Evolutionary conservation across 2,329 filamentous ascomycete genomes (phyloP), one percentile per base, ranked within the genome.

Genomic region (Pseudogymnoascus sp.): DNA sequence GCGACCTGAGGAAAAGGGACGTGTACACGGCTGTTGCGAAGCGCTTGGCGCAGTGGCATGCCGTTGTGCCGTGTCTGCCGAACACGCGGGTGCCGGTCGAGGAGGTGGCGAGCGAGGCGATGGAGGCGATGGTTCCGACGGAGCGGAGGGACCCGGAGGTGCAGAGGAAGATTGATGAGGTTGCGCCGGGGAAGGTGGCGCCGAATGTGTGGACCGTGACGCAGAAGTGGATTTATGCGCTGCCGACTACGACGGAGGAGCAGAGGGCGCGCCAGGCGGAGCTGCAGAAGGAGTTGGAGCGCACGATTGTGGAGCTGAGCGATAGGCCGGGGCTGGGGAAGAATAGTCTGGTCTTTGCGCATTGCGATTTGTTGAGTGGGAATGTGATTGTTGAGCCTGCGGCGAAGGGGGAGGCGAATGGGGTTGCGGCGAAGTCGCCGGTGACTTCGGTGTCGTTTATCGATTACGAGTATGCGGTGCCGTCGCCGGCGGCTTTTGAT

Each of bases 381-480:
- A 99, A 99, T 74, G 90, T 99, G 68, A 97, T 99, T 71, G 85
- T 97, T 67, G 82, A 91, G 63, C 88, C 85, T 19, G 75, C 61
- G 64, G 67, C 62, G 73, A 74, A 44, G 69, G 44, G 66, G 13
- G 66, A 63, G 42, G 29, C 75, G 31, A 69, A 70, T 68, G 73
- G 71, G 50, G 68, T 76, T 31, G 71, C 69, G 38, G 65, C 68
- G 19, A 68, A 68, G 26, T 70, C 74, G 13, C 72, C 77, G 31
- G 73, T 80, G 23, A 79, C 83, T 59, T 81, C 77, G 2, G 88
- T 93, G 63, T 85, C 84, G 72, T 97, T 99, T 77, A 99, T 99
- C 75, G 95, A 99, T 77, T 99, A 97, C 79, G 95, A 99, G 76
- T 99, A 99, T 76, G 92, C 93, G 13, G 95, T 91, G 4, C 93